Evolutionary conservation across 2,329 filamentous ascomycete genomes (phyloP), one percentile per base, ranked within the genome.

Genomic region (Emergomyces pasteurianus): DNA sequence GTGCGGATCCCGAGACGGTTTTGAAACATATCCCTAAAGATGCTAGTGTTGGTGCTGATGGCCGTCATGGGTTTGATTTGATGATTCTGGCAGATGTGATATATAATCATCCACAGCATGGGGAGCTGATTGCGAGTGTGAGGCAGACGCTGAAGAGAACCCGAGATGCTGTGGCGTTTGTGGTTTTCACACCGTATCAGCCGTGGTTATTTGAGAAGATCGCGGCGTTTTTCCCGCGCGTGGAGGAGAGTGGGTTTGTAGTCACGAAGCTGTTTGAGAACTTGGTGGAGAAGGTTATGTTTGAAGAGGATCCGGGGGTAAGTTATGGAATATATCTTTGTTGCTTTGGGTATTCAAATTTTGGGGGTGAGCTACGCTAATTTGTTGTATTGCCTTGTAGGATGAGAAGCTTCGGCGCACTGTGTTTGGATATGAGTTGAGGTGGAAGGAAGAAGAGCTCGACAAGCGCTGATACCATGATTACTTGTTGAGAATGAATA

Each of bases 181-280:
- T 96, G 8, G 95, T 96, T 73, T 97, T 96, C 77, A 95, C 92
- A 0, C 92, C 90, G 23, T 96, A 97, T 75, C 81, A 94, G 64
- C 92, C 92, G 1, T 96, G 92, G 92, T 78, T 96, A 70, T 80
- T 88, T 68, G 82, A 91, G 64, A 88, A 90, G 73, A 94, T 96
- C 69, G 79, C 95, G 71, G 83, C 82, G 3, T 96, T 96, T 77
- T 96, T 96, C 70, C 88, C 91, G 56, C 70, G 91, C 61, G 89
- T 87, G 4, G 79, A 83, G 62, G 82, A 83, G 58, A 80, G 79
- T 56, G 91, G 90, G 0, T 88, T 96, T 63, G 75, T 75, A 18
- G 91, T 96, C 2, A 86, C 86, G 65, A 90, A 92, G 77, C 80
- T 95, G 40, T 78, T 92, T 55, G 90, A 96, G 74, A 84, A 86